These are phyloP conservation scores for Aspergillus pseudonomiae DNA, from an alignment of 2,329 filamentous ascomycete species.

Conservation along the genomic window DNA sequence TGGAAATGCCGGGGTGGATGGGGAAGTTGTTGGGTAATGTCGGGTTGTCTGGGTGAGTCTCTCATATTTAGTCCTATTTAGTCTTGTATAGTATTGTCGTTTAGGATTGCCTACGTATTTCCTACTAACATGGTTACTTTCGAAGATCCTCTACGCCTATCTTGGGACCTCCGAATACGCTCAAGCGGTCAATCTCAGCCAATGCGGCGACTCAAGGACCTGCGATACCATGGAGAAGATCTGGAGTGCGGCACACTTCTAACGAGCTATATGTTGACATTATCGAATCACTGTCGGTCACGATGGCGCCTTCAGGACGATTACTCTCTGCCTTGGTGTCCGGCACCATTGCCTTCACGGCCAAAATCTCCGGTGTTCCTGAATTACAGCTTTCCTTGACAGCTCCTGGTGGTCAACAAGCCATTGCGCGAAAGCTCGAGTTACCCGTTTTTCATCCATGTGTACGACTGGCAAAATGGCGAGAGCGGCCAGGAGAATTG, in stretches of 20 bases:
- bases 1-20: slow-evolving; percentile 88
- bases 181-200: slow-evolving; percentile 45
- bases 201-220: slow-evolving; percentile 42
- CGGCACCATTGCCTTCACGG: slow-evolving; percentile 91
- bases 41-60: slow-evolving; percentile 70
- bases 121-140: background rate
- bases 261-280: slow-evolving; percentile 98
- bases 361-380: slow-evolving; percentile 91
- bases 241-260: slow-evolving; percentile 91
- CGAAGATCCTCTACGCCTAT: slow-evolving; percentile 43
- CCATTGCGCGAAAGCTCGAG: slow-evolving; percentile 74
- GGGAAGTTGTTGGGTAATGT: slow-evolving; percentile 88
- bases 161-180: slow-evolving; percentile 41
- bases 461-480: slow-evolving; percentile 87
- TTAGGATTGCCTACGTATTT: background rate
- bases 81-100: background rate
- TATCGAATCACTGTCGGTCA: slow-evolving; percentile 85
- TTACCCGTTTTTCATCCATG: slow-evolving; percentile 96
- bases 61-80: too few relatives aligned
- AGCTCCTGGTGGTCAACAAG: slow-evolving; percentile 78
- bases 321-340: slow-evolving; percentile 85
- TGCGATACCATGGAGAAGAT: slow-evolving; percentile 82
- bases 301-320: slow-evolving; percentile 84
- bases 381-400: slow-evolving; percentile 83
- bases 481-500: slow-evolving; percentile 84